Base-by-base conservation (phyloP, 2,329 filamentous ascomycete species). In the Hymenoscyphus fraxineus region DNA sequence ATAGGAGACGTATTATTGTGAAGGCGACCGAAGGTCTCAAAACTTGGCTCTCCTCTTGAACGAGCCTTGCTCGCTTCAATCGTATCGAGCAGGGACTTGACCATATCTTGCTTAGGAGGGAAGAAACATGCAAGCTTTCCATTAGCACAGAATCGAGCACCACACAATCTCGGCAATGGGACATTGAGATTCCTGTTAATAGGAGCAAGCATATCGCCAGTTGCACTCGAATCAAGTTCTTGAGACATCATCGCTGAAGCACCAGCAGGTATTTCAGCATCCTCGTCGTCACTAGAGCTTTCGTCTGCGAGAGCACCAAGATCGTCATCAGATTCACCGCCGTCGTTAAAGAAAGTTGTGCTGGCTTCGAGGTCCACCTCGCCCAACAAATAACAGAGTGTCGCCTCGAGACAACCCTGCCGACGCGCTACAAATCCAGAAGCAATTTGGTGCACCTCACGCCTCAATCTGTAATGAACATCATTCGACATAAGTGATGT, bases 231-330 rank as follows among this genome's bases (percentile, higher is more conserved):
- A 55, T 80, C 81, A 27, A 88, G 78, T 68, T 88, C 85, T 67
- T 87, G 85, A 6, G 85, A 88, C 83, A 88, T 85, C 62, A 83
- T 82, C 13, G 81, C 82, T 9, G 73, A 76, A 39, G 72, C 69
- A 54, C 72, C 73, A n/a, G 73, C 68, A 35, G 73, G 73, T 56
- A 75, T 74, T 67, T 75, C 68, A 13, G 77, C 78, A 58, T 93
- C 91, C 68, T 93, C 91, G 66, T 92, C 89, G 67, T 92, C 89
- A 71, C 91, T 96, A 2, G 92, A 97, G 69, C 91, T 94, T 68
- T 95, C 92, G 64, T 91, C 90, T 38, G 80, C 83, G 41, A 87
- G 76, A 2, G 78, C 85, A 65, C 83, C 84, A 6, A 85, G 72
- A 71, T 76, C 73, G 62, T 85, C 85, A 68, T 90, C 88, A 68